Percentiles rank a stretch among this genome's conserved stretches.
Conservation (phyloP, 805 yeast genomes). For the Saccharomycopsis sp. region DNA sequence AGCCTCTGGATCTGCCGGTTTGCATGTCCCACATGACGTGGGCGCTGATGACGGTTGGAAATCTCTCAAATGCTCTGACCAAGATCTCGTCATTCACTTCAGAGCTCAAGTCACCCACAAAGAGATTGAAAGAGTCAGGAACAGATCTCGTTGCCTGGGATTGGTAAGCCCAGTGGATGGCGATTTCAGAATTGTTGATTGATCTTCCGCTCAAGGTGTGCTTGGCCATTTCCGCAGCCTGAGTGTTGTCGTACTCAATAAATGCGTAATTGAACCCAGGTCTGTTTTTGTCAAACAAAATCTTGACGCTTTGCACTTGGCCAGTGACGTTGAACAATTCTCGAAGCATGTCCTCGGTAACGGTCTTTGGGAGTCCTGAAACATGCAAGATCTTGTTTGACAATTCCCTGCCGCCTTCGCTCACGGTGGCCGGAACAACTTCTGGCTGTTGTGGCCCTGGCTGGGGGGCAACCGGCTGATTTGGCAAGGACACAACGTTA, state of each 20-base stretch:
- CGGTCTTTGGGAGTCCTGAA: conserved; percentile 58
- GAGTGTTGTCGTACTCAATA: conserved; percentile 56
- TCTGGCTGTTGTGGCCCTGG: conserved; percentile 22
- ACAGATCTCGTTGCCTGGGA: conserved; percentile 55
- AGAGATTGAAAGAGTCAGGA: conserved; percentile 61
- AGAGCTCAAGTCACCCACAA: conserved; percentile 77
- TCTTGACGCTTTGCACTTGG: conserved; percentile 53
- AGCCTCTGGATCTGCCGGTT: conserved; percentile 84
- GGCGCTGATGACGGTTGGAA: conserved; percentile 62
- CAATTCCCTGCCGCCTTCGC: conserved; percentile 74
- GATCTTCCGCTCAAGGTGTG: conserved; percentile 50
- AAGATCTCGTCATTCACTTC: conserved; percentile 76
- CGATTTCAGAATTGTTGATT: conserved; percentile 46
- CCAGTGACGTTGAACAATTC: conserved; percentile 59
- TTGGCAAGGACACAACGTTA: background rate
- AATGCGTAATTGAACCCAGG: conserved; percentile 76
- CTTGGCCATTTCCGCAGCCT: conserved; percentile 54
- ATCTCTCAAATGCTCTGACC: conserved; percentile 45
- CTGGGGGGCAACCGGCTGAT: background rate
- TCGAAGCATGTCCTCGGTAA: conserved; percentile 52
- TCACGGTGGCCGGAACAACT: conserved; percentile 55
- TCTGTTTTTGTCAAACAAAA: conserved; percentile 66
- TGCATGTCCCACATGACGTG: conserved; percentile 98
- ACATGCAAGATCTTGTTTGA: conserved; percentile 68
- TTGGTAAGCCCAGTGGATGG: conserved; percentile 78